Base-by-base conservation (phyloP, 257 asterid species). In the Solanum chaucha region DNA sequence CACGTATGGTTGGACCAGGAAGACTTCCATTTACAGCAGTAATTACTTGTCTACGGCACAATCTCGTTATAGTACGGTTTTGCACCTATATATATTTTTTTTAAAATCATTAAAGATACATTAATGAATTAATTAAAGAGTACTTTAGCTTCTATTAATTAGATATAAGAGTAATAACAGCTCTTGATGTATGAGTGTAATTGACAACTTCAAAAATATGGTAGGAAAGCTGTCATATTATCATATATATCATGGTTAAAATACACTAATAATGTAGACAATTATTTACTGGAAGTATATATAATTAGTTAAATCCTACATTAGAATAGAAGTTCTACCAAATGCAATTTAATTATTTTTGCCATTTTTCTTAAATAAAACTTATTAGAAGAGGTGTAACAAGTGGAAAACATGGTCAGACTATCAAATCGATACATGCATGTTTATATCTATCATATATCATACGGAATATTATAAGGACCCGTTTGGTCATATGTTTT, bases 21-120 rank as follows among this genome's bases (percentile, higher is more conserved):
- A 87, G 89, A 24, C 55, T 68, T 82, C 89, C 87, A 83, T 68
- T 87, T 64, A 87, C 89, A 5, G 73, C 89, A 35, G 89, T 82
- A 11, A 87, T 87, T 40, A 44, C 83, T 87, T 82, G 89, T 82
- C 82, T 26, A 36, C 77, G 82, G 24, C 89, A 87, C 4, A 87
- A 67, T 71, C 87, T 51, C 34, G 48, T 36, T 30, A 87, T 71
- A 2, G 89, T 87, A 35, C 75, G 82, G n/a, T 81, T 82, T 44
- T 82, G 40, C 46, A 86, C 88, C 88, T 86, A 44, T 24, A 85
- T 19, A 40, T n/a, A n/a, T n/a, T n/a, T n/a, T n/a, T n/a, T n/a
- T n/a, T n/a, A n/a, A n/a, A n/a, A 72, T 70, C 12, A 4, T 17
- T 13, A 24, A 44, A 14, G 10, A 7, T 28, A 80, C n/a, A 41